Evolutionary conservation across 495 filamentous ascomycete species (phyloP).

Genomic region (Talaromyces wortmannii): DNA sequence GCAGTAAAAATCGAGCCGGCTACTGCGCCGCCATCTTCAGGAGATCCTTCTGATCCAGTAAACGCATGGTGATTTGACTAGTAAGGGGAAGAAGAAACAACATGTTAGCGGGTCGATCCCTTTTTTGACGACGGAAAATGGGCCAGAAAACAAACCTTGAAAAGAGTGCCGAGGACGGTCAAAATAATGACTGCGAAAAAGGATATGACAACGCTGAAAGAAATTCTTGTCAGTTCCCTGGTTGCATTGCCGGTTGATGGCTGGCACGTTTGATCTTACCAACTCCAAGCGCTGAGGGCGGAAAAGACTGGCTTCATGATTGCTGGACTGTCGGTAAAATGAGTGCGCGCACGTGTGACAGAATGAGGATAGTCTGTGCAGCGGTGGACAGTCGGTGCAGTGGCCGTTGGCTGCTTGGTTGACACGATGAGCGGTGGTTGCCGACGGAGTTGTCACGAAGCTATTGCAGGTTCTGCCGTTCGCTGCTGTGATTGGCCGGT

Average conservation of each 20-base stretch:
- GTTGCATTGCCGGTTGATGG: not conserved
- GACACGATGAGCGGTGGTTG: no score
- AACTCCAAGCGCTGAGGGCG: conserved; percentile 88
- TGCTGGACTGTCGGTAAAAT: not conserved
- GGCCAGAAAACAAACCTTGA: conserved; percentile 47
- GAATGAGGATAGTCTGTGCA: not conserved
- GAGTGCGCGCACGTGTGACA: not conserved
- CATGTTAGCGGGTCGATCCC: not conserved
- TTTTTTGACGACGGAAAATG: not conserved
- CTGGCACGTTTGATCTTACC: conserved; percentile 41
- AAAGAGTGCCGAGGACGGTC: conserved; percentile 73
- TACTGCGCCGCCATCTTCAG: conserved; percentile 65
- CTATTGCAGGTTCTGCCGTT: not conserved
- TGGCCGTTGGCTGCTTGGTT: no score
- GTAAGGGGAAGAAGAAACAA: not conserved
- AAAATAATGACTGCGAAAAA: conserved; percentile 84
- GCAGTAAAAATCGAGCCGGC: conserved; percentile 78
- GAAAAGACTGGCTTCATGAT: conserved; percentile 87
- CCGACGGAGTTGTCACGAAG: not conserved
- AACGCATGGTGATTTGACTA: conserved; percentile 70
- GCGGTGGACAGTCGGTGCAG: not conserved
- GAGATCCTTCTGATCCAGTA: conserved; percentile 68
- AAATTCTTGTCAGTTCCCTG: not conserved
- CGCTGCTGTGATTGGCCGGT: not conserved
- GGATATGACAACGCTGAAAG: conserved; percentile 73